These are phyloP conservation scores for Saturnispora serradocipensis DNA, from an alignment of 805 yeast species.

Conservation along the genomic window DNA sequence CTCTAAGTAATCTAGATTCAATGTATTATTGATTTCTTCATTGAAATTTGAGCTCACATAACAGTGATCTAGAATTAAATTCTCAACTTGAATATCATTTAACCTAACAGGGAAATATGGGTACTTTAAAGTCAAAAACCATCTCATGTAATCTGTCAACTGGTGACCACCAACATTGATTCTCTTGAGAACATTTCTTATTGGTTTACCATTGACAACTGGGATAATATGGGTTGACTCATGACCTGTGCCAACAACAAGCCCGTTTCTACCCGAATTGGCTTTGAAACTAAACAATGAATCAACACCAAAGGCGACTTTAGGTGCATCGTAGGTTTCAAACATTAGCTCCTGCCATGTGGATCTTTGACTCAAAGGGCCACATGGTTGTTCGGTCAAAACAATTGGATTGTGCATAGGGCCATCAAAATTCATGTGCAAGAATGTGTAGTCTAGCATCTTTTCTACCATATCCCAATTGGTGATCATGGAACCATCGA, in stretches of 20 bases:
- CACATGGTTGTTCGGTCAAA: conserved; percentile 68
- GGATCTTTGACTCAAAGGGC: conserved; percentile 60
- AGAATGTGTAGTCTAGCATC: conserved; percentile 74
- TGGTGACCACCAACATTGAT: conserved; percentile 89
- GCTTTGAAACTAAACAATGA: conserved; percentile 67
- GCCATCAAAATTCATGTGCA: conserved; percentile 62
- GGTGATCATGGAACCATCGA: conserved; percentile 76
- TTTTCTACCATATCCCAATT: conserved; percentile 90
- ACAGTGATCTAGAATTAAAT: conserved; percentile 66
- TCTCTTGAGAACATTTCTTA: conserved; percentile 61
- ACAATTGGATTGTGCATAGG: conserved; percentile 70
- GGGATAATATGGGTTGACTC: conserved; percentile 82
- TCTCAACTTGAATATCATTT: conserved; percentile 51
- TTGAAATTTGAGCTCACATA: conserved; percentile 65
- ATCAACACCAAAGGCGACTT: conserved; percentile 75
- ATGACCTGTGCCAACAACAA: conserved; percentile 78
- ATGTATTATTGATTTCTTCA: conserved; percentile 45
- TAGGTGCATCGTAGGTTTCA: conserved; percentile 72
- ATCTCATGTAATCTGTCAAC: conserved; percentile 53
- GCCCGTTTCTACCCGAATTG: conserved; percentile 50
- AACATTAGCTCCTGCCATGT: conserved; percentile 75
- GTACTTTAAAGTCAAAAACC: conserved; percentile 67
- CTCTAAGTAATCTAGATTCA: conserved; percentile 58
- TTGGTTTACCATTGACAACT: conserved; percentile 59
- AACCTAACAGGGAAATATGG: conserved; percentile 84